Evolutionary conservation across 108 stramenopile genomes (phyloP), one percentile per base, ranked within the genome.

Genomic region (Skeletonema marinoi): DNA sequence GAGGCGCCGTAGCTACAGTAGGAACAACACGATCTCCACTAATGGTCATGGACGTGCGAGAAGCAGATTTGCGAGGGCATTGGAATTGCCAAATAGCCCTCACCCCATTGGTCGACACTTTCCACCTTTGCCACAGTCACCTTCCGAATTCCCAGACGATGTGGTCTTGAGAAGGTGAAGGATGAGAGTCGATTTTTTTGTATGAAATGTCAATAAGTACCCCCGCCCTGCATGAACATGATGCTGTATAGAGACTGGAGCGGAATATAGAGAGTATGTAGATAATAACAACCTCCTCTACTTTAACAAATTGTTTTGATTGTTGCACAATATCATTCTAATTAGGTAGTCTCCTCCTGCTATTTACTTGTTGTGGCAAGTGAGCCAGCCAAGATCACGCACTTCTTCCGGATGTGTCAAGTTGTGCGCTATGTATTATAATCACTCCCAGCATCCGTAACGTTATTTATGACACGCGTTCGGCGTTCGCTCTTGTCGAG

Each of bases 11-110:
- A 89, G 88, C 65, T 58, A 60, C 60, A 75, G 77, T 48, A 36
- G 44, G 10, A 81, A 91, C 71, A 93, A 90, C 63, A 77, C 33
- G 14, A 74, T 91, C 58, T 79, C 81, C 6, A 35, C 70, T 29
- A 62, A 14, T 41, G 90, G 90, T 14, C 25, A 74, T 16, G 78
- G 77, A 30, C 77, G 88, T 65, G 44, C 80, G 35, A 76, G 90
- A 32, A 83, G 87, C 3, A 87, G 78, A 17, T 76, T 86, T 64
- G 38, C 46, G 1, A 38, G 32, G 42, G 73, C 65, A 39, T 51
- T 65, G 64, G 30, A 33, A 35, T 7, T 56, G 16, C 32, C 30
- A 29, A 65, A 33, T 19, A 35, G n/a, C 10, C n/a, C 14, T 13
- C 11, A 50, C 29, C 65, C 63, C 14, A n/a, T 63, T 16, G 73